These are phyloP conservation scores for Domatiomyces catenatus DNA, from an alignment of 2,329 filamentous ascomycete species.

Conservation along the genomic window DNA sequence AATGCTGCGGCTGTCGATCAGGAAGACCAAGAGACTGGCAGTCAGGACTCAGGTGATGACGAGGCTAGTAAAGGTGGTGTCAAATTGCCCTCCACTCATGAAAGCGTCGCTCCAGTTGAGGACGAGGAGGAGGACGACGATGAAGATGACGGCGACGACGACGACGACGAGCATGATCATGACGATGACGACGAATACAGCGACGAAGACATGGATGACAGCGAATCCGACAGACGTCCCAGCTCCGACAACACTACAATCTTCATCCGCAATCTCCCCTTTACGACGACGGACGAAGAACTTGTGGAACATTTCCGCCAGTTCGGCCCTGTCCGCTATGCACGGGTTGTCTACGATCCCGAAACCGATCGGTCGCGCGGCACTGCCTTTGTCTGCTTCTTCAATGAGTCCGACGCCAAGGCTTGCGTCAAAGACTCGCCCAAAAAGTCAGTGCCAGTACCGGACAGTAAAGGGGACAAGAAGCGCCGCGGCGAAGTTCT, in stretches of 20 bases:
- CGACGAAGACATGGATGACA: slow-evolving; percentile 32
- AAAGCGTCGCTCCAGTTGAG: slow-evolving; percentile 20
- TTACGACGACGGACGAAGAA: slow-evolving; percentile 66
- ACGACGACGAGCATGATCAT: slow-evolving; percentile 30
- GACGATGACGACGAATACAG: slow-evolving; percentile 30
- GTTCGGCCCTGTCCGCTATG: slow-evolving; percentile 82
- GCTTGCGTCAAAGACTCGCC: slow-evolving; percentile 64
- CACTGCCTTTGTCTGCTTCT: slow-evolving; percentile 91
- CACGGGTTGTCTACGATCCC: slow-evolving; percentile 75
- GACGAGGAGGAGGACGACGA: slow-evolving; percentile 30
- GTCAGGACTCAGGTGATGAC: slow-evolving; percentile 28
- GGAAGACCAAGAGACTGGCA: slow-evolving; percentile 21
- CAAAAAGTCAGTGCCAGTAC: slow-evolving; percentile 31
- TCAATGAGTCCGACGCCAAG: slow-evolving; percentile 57
- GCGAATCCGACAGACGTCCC: slow-evolving; percentile 34
- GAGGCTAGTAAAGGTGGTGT: slow-evolving; percentile 23
- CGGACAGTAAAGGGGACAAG: slow-evolving; percentile 26
- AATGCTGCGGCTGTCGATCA: slow-evolving; percentile 16
- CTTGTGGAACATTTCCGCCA: slow-evolving; percentile 67
- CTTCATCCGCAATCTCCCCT: slow-evolving; percentile 89
- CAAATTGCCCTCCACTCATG: slow-evolving; percentile 7
- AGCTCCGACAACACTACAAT: slow-evolving; percentile 42
- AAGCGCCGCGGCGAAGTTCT: slow-evolving; percentile 29
- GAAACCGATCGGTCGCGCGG: slow-evolving; percentile 75
- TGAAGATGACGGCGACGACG: slow-evolving; percentile 27